A percentile compares a stretch with the other conserved stretches of the same genome.
Conservation (phyloP, 2,329 filamentous ascomycete genomes). For the Fusarium redolens region DNA sequence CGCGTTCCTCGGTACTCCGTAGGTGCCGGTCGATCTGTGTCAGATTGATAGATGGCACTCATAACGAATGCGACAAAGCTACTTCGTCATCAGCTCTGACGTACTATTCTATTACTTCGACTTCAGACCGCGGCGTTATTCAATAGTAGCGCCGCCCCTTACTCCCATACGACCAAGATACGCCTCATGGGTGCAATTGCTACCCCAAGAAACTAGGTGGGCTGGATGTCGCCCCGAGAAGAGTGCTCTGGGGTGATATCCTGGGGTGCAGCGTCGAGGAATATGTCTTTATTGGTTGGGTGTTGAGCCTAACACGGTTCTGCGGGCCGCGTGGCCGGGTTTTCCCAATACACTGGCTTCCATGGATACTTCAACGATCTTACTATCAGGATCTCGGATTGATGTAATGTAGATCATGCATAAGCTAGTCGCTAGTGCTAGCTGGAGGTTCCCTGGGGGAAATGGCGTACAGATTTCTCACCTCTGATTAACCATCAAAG, state of each 20-base stretch:
- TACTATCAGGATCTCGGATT: constrained; percentile 4
- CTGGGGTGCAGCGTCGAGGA: constrained; percentile 21
- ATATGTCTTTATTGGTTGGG: constrained; percentile 31
- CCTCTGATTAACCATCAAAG: constrained; percentile 21
- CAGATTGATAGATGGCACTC: background rate
- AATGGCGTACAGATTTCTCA: constrained; percentile 23
- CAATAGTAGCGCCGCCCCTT: background rate
- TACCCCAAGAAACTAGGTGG: constrained; percentile 5
- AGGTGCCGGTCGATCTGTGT: background rate
- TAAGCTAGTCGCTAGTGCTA: constrained; percentile 7
- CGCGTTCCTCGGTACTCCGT: constrained; percentile 65
- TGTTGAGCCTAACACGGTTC: constrained; percentile 23
- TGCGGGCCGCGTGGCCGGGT: constrained; percentile 36
- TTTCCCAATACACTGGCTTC: constrained; percentile 12
- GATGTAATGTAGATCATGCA: constrained; percentile 16
- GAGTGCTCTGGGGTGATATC: constrained; percentile 21
- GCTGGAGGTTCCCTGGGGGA: background rate
- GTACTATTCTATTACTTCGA: background rate
- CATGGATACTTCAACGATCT: constrained; percentile 3
- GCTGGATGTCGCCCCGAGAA: constrained; percentile 15
- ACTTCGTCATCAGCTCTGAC: background rate
- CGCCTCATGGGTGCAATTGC: background rate
- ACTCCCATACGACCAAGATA: background rate
- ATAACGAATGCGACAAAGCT: background rate
- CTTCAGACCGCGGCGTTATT: background rate